A percentile compares a stretch with the other conserved stretches of the same genome.
These are phyloP conservation scores for Cadophora sp. DNA, from an alignment of 2,329 filamentous ascomycete species.

Conservation along the genomic window DNA sequence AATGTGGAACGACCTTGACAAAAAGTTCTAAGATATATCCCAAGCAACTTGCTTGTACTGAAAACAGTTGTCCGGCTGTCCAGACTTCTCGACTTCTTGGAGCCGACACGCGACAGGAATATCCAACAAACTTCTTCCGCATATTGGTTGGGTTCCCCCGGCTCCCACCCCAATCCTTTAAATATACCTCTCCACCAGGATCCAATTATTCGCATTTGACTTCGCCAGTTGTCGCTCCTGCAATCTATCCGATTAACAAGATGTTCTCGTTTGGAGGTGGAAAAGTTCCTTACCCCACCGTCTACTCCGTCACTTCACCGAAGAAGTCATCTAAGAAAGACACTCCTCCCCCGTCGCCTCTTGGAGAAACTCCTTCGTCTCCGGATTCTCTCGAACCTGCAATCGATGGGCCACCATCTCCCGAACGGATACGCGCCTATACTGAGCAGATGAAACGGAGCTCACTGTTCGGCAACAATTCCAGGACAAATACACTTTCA, in stretches of 20 bases:
- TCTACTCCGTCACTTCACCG: conserved; percentile 22
- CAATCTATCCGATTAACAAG: conserved; percentile 37
- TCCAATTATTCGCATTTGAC: conserved; percentile 25
- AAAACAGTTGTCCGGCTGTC: conserved; percentile 19
- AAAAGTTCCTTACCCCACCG: conserved; percentile 29
- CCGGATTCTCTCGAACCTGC: conserved; percentile 61
- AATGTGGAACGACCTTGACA: conserved; percentile 10
- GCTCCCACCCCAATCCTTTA: conserved; percentile 22
- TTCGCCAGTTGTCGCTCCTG: conserved; percentile 32
- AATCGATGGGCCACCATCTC: conserved; percentile 66
- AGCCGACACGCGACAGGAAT: conserved; percentile 30
- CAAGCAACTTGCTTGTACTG: conserved; percentile 13
- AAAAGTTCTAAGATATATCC: conserved; percentile 15
- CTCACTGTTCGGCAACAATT: conserved; percentile 56
- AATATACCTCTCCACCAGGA: conserved; percentile 32
- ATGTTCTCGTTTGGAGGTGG: conserved; percentile 37
- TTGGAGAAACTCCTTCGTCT: conserved; percentile 27
- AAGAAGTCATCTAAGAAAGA: conserved; percentile 32
- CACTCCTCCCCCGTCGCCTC: conserved; percentile 23
- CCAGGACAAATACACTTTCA: conserved; percentile 55
- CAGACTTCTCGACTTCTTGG: conserved; percentile 26
- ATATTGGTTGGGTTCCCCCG: conserved; percentile 32
- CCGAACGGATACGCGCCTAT: conserved; percentile 63
- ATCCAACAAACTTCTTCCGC: conserved; percentile 26
- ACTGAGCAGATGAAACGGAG: conserved; percentile 64